phyloP scores from a whole-genome alignment of 805 yeast genomes.

The Myxozyma neotropica region DNA sequence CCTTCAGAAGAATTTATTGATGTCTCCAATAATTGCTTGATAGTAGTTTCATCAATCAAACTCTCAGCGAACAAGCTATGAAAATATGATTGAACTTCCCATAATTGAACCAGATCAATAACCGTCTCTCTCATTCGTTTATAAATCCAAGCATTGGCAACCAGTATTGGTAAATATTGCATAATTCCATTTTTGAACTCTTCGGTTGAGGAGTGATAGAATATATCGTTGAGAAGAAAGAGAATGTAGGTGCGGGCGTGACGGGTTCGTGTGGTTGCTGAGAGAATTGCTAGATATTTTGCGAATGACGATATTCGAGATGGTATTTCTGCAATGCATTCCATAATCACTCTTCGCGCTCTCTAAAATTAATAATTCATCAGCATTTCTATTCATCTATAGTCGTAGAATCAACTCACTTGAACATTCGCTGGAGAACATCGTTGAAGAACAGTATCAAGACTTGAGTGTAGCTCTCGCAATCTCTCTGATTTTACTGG shows the following conservation, averaged over 20 bases:
- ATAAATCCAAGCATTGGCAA: constrained; percentile 22
- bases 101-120: constrained; percentile 20
- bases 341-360: constrained; percentile 1
- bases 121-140: constrained; percentile 1
- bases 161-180: constrained; percentile 15
- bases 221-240: constrained; percentile 31
- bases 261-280: constrained; percentile 7
- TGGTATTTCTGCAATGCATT: constrained; percentile 1
- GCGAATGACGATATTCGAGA: constrained; percentile 16
- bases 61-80: constrained; percentile 1
- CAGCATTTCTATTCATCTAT: no score
- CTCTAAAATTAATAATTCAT: not conserved
- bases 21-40: not conserved
- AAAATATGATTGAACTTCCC: constrained; percentile 22
- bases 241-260: constrained; percentile 25
- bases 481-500: constrained; percentile 13
- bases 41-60: constrained; percentile 2
- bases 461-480: constrained; percentile 12
- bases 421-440: constrained; percentile 18
- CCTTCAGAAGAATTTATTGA: not conserved
- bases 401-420: not conserved
- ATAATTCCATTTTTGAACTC: constrained; percentile 5
- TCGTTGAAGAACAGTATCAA: constrained; percentile 13
- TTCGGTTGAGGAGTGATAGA: constrained; percentile 8
- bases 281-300: constrained; percentile 16